Base-by-base conservation (phyloP, 768 basidiomycete genomes). In the Boletales sp. region DNA sequence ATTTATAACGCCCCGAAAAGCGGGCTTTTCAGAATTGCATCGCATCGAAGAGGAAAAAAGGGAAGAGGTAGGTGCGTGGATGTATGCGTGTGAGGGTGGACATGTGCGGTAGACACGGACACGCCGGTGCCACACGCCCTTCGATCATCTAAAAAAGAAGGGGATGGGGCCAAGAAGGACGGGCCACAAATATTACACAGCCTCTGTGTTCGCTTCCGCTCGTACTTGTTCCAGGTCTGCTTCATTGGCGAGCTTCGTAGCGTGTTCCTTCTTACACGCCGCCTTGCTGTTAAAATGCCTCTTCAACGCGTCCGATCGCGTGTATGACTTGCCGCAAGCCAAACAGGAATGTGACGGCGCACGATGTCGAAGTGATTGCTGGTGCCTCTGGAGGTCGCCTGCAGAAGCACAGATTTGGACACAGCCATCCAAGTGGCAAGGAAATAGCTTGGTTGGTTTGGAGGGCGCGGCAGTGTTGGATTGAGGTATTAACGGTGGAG, bases 271-370 rank as follows among this genome's bases (percentile, higher is more conserved):
- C 55, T 60, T 68, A 53, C 66, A 69, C 27, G 49, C 43, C 1
- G 47, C 57, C 54, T 64, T 66, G 52, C 51, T 54, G 43, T 58
- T 66, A 14, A 68, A 59, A 45, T 68, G 66, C 55, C 66, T 57
- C 62, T 69, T 68, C 51, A 69, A 51, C 8, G 62, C 68, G 54
- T 68, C 68, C 10, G 49, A 14, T 31, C 66, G 62, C 37, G 68
- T 66, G 50, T 66, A 68, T 5, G 55, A 52, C 53, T 64, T 62
- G 38, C 52, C 43, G 18, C 66, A 67, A 10, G 56, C 60, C 43
- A 57, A 32, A 38, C 66, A 69, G 21, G 5, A 8, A 43, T 56
- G 50, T 5, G 60, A 54, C 6, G 68, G 66, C 2, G 38, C 4
- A 48, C 50, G 44, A 38, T 68, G 66, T 10, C 62, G 59, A 34